Base-by-base conservation (phyloP, 352 stramenopile genomes). In the Phytophthora pseudosyringae region DNA sequence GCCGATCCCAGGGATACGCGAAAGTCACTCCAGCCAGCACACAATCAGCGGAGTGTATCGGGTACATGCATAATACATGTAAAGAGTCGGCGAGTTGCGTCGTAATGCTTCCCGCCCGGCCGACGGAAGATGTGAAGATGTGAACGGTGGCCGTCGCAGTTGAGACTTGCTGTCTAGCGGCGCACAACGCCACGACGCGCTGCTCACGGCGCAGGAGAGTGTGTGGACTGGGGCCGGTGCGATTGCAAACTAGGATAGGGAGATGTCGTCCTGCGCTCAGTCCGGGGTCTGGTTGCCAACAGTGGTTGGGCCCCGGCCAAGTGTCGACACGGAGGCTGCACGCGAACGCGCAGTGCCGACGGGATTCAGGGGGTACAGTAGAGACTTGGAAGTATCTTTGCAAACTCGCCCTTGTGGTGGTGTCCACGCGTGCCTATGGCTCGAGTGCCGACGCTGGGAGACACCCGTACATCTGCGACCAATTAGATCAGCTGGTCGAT, bases 51-150 rank as follows among this genome's bases (percentile, higher is more conserved):
- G 21, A 21, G 21, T 21, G 21, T 21, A 21, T 21, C 21, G 21
- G 21, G 21, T 21, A 21, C 21, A 1, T 2, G n/a, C n/a, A n/a
- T n/a, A n/a, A n/a, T n/a, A n/a, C 21, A 21, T 25, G 51, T 69
- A 62, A 58, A 58, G 45, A 47, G 13, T 48, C 31, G 45, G 45
- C 47, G 25, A 38, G 16, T 28, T 16, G 35, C 3, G 16, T 39
- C 10, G 35, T 25, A 57, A 44, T 5, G 33, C 8, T 16, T 47
- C 50, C 60, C 62, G 35, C 45, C 52, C 44, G 13, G 49, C 4
- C 52, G 26, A 32, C 36, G 39, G 61, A 69, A 64, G 61, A 69
- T 59, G 52, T 53, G 52, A 47, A 63, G 52, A 57, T 62, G 51
- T 68, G 60, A 36, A 40, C 33, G n/a, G 25, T 56, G 40, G 48